Evolutionary conservation across 441 rosid genomes (phyloP).

Genomic region (Erodium trifolium): DNA sequence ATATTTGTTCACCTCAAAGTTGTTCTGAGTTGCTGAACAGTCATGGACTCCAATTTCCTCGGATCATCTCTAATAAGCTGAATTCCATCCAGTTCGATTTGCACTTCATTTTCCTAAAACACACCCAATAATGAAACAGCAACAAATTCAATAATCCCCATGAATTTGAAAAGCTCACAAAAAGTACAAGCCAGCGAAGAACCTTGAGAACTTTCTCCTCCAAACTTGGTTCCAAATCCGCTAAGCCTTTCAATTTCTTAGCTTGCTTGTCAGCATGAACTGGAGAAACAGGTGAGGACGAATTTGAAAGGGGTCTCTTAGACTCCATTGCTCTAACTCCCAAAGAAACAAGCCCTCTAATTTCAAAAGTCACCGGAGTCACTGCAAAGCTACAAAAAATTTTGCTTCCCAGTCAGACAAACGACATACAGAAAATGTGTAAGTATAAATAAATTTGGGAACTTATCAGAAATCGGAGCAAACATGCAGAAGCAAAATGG

Average conservation of each 20-base stretch:
- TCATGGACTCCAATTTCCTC: slow-evolving; percentile 48
- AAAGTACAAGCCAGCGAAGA: neutral
- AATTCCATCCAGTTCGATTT: slow-evolving; percentile 20
- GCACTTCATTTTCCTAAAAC: slow-evolving; percentile 22
- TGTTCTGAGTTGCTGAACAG: slow-evolving; percentile 60
- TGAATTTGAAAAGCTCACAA: too few relatives aligned
- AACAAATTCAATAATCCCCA: neutral
- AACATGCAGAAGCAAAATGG: neutral
- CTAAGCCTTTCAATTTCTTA: slow-evolving; percentile 24
- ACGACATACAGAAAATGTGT: neutral
- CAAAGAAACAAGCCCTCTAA: slow-evolving; percentile 25
- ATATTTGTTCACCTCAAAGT: slow-evolving; percentile 41
- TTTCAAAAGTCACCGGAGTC: slow-evolving; percentile 26
- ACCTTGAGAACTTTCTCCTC: slow-evolving; percentile 21
- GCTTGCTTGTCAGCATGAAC: slow-evolving; percentile 21
- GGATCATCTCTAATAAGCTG: slow-evolving; percentile 35
- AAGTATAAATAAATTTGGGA: neutral
- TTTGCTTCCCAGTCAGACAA: slow-evolving; percentile 12
- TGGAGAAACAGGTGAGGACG: slow-evolving; percentile 22
- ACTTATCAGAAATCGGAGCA: neutral
- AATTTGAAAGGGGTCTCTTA: slow-evolving; percentile 32
- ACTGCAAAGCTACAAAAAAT: slow-evolving; percentile 36
- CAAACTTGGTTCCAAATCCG: neutral
- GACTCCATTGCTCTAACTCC: slow-evolving; percentile 28
- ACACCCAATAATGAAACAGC: neutral